Evolutionary conservation across 2,329 filamentous ascomycete genomes (phyloP), one percentile per base, ranked within the genome.

Genomic region (Pseudogymnoascus sp.): DNA sequence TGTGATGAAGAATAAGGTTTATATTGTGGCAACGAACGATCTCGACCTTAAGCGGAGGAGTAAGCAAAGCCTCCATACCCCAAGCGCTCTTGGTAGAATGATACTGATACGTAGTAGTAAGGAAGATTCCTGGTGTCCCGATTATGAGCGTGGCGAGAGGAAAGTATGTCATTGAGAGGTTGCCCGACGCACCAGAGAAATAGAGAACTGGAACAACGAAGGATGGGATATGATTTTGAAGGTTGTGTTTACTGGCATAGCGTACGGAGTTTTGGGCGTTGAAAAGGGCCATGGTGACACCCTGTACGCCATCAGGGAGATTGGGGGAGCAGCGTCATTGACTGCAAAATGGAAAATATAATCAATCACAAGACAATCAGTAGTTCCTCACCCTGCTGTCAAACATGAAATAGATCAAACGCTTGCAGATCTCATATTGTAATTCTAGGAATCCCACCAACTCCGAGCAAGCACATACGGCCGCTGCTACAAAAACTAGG

Each of bases 101-200:
- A 55, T 33, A 33, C 49, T 55, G 3, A 66, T 4, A 55, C 49
- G 2, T 8, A 33, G 28, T 4, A 60, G 58, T 72, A 14, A 67
- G 71, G 33, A 97, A 96, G 78, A 85, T 94, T 60, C 87, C 87
- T 1, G 87, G 87, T 71, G 81, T 83, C 11, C 82, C 82, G 1
- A 82, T 84, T 62, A 82, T 96, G 80, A 91, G 87, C 71, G 91
- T 94, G 28, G 90, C 89, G 5, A 84, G 90, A 71, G 91, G 90
- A 52, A 97, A 97, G 76, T 97, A 97, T 76, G 88, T 93, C 58
- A 94, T 99, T 71, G 94, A 97, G 80, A 85, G 92, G 70, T 76
- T 97, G 66, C 92, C 92, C 4, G 90, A 92, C 75, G 91, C 90
- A 38, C 90, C 90, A 35, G 87, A 92, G 66, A 72, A 72, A 61